Conservation (phyloP, 495 filamentous ascomycete genomes). For the Aspergillus hancockii region DNA sequence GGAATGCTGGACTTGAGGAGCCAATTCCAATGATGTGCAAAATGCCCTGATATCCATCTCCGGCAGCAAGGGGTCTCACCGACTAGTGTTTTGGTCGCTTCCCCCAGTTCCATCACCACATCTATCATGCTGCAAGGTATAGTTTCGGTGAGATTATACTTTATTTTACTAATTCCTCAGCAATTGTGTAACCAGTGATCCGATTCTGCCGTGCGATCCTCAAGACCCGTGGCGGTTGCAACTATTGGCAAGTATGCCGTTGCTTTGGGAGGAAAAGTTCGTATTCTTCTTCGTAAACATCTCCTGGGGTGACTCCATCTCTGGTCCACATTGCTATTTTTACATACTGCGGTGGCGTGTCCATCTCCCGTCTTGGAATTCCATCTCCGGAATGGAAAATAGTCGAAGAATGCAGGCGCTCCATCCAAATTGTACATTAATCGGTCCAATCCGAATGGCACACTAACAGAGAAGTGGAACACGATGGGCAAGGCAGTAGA, state of each 20-base stretch:
- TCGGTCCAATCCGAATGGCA: background rate
- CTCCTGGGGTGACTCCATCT: background rate
- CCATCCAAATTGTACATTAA: background rate
- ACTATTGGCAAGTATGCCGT: background rate
- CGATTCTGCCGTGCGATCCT: background rate
- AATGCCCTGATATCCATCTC: no score
- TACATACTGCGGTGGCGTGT: constrained; percentile 4
- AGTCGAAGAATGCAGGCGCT: constrained; percentile 8
- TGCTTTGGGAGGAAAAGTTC: background rate
- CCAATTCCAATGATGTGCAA: no score
- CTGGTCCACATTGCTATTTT: constrained; percentile 3
- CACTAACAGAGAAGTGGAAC: background rate
- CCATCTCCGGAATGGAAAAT: background rate
- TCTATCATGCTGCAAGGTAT: constrained; percentile 9
- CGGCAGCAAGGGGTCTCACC: background rate
- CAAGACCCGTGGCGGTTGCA: background rate
- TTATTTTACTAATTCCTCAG: background rate
- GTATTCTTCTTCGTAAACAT: background rate
- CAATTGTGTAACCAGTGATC: background rate
- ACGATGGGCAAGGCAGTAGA: background rate
- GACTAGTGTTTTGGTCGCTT: background rate
- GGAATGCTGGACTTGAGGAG: no score
- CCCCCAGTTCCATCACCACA: background rate
- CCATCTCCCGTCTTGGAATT: background rate
- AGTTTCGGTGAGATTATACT: background rate